Conservation (phyloP, 768 basidiomycete species). For the Tubosaeta brunneosetosa region DNA sequence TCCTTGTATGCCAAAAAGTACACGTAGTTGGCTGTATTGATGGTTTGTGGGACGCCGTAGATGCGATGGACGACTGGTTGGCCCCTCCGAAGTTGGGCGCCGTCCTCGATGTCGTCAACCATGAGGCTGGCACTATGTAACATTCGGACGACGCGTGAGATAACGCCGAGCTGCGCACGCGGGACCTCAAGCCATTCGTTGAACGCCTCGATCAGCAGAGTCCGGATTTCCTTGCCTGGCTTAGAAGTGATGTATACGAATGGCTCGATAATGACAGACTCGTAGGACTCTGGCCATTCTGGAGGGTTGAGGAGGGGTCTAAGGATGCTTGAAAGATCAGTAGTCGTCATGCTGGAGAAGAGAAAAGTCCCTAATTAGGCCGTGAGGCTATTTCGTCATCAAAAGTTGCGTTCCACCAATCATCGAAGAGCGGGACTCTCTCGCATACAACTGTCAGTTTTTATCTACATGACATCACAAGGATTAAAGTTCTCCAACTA, state of each 20-base stretch:
- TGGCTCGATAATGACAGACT: constrained; percentile 65
- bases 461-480: too few species aligned
- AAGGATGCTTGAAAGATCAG: constrained; percentile 15
- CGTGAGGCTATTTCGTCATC: not conserved
- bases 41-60: constrained; percentile 93
- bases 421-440: too few species aligned
- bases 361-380: not conserved
- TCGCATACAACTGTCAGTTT: too few species aligned
- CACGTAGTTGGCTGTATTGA: constrained; percentile 96
- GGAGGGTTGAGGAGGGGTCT: constrained; percentile 16
- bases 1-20: constrained; percentile 93
- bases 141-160: constrained; percentile 85
- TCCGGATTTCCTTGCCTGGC: constrained; percentile 91
- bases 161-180: constrained; percentile 59
- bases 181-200: constrained; percentile 89
- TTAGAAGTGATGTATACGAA: constrained; percentile 78
- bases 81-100: constrained; percentile 81
- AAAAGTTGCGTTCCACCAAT: not conserved
- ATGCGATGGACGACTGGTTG: constrained; percentile 91
- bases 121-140: constrained; percentile 90
- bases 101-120: constrained; percentile 96
- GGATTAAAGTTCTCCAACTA: not conserved
- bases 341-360: not conserved
- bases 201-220: constrained; percentile 87
- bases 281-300: constrained; percentile 35